Evolutionary conservation across 441 rosid species (phyloP).

Genomic region (Pelargonium exstipulatum): DNA sequence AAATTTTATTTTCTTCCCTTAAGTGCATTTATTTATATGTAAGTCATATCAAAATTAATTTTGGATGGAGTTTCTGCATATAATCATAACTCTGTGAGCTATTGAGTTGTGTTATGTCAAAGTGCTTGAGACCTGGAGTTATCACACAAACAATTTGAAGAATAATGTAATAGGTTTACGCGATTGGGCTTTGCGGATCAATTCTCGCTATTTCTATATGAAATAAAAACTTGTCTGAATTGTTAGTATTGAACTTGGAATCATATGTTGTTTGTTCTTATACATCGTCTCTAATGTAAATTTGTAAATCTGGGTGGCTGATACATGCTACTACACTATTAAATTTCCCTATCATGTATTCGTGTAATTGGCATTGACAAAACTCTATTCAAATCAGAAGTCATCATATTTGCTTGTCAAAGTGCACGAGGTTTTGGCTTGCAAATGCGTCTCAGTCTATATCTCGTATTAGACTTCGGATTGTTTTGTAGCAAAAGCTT

Average conservation of each 20-base stretch:
- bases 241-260: background rate
- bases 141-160: background rate
- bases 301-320: conserved; percentile 5
- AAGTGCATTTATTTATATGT: background rate
- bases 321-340: conserved; percentile 5
- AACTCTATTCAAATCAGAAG: background rate
- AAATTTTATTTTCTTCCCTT: conserved; percentile 8
- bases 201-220: background rate
- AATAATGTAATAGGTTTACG: background rate
- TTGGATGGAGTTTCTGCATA: background rate
- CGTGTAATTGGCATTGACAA: background rate
- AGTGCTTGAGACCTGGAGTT: background rate
- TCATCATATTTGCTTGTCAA: background rate
- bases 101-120: background rate
- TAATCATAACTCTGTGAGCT: too few relatives aligned
- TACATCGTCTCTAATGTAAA: background rate
- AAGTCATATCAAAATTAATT: conserved; percentile 2
- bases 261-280: background rate
- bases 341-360: background rate
- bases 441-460: conserved; percentile 4
- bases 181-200: background rate
- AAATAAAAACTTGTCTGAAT: background rate
- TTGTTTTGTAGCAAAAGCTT: conserved; percentile 4
- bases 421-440: background rate
- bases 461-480: background rate